phyloP scores from a whole-genome alignment of 2,329 filamentous ascomycete genomes.

The Cercospora brassicicola region DNA sequence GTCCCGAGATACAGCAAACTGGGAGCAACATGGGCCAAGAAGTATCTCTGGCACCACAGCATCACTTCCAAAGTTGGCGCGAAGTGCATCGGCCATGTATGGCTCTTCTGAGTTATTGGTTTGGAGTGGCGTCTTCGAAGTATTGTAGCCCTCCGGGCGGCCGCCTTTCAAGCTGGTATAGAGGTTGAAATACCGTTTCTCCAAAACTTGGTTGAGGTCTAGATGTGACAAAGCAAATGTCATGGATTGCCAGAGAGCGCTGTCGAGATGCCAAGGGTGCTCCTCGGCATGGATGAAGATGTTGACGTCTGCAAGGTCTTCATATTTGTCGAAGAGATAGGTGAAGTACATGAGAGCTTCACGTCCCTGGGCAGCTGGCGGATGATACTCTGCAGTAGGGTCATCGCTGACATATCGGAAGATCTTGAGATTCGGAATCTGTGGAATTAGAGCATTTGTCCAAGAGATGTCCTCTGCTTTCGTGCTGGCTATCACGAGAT shows the following conservation, averaged over 20 bases:
- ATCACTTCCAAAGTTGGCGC: slow-evolving; percentile 21
- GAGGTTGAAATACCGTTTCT: slow-evolving; percentile 24
- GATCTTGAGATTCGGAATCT: slow-evolving; percentile 25
- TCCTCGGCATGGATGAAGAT: slow-evolving; percentile 59
- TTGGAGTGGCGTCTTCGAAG: slow-evolving; percentile 16
- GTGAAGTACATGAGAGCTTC: slow-evolving; percentile 63
- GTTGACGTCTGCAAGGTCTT: slow-evolving; percentile 57
- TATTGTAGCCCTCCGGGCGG: slow-evolving; percentile 22
- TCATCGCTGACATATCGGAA: slow-evolving; percentile 26
- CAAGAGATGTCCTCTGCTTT: slow-evolving; percentile 24
- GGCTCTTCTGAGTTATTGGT: slow-evolving; percentile 20
- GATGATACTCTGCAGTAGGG: slow-evolving; percentile 46
- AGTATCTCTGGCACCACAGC: slow-evolving; percentile 16
- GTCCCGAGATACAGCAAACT: slow-evolving; percentile 21
- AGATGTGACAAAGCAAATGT: slow-evolving; percentile 20
- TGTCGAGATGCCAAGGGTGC: slow-evolving; percentile 23
- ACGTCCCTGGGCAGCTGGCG: slow-evolving; percentile 59
- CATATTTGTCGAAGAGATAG: slow-evolving; percentile 62
- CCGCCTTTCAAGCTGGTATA: slow-evolving; percentile 21
- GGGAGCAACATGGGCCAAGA: slow-evolving; percentile 25
- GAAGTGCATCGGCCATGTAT: slow-evolving; percentile 20
- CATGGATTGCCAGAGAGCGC: slow-evolving; percentile 14
- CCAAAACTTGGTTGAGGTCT: slow-evolving; percentile 16
- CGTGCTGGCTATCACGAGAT: slow-evolving; percentile 24
- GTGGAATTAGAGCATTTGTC: slow-evolving; percentile 13